Base-by-base conservation (phyloP, 2,329 filamentous ascomycete genomes). In the Pseudogymnoascus sp. region DNA sequence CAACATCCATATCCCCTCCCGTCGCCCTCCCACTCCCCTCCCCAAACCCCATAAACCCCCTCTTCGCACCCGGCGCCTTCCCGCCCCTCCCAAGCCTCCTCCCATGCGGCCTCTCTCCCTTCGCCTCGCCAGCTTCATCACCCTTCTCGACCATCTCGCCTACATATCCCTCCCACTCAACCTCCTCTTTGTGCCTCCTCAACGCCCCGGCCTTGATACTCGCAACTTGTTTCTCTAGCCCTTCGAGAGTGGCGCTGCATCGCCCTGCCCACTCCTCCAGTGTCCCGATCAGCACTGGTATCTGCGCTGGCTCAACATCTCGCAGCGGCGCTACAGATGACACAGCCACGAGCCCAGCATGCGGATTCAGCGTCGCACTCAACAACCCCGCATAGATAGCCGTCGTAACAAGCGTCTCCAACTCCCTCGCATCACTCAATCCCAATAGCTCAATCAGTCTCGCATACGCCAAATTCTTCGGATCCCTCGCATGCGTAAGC, bases 371-470 rank as follows among this genome's bases (percentile, higher is more conserved):
- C 42, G 90, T 92, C 5, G 88, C 93, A 40, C 84, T 82, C 59
- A 99, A 77, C 1, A 99, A 84, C 42, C 89, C 90, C 5, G 89
- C 86, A 78, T 97, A 97, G 72, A 97, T 89, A 69, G 92, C 89
- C 38, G 86, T 86, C 69, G 93, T 94, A 68, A 97, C 86, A 65
- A 97, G 84, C 67, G 88, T 84, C 79, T 99, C 94, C 62, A 99
- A 85, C 50, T 90, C 85, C 44, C 88, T 82, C 23, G 83, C 73
- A 35, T 83, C 84, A 31, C 82, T 72, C 14, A 97, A 85, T 62
- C 82, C 84, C 50, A 99, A 85, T 0, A 82, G 80, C 5, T 74
- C 67, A 70, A 87, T 84, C 21, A 97, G 84, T 33, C 83, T 78
- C 18, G 79, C 72, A 77, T 99, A 99, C 61, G 83, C 88, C 23